These are phyloP conservation scores for Vitis hybrid DNA, from an alignment of 177 flowering plant species.

Conservation along the genomic window DNA sequence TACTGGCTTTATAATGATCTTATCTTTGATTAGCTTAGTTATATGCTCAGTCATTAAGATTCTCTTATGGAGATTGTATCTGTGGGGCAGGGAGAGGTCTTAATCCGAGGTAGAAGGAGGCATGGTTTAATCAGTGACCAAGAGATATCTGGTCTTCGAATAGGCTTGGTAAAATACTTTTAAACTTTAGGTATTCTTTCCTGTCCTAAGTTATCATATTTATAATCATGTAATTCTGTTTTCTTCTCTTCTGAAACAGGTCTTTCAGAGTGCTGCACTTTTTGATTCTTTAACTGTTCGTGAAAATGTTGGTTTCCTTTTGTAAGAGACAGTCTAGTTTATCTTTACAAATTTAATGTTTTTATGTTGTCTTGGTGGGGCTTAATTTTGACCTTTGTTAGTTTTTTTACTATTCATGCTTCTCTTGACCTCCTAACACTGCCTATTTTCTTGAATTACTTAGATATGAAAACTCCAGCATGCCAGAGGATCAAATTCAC, in stretches of 20 bases:
- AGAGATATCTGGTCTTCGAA: slow-evolving; percentile 89
- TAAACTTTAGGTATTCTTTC: no score
- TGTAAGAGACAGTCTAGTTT: slow-evolving; percentile 59
- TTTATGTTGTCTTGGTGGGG: background rate
- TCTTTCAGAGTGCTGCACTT: slow-evolving; percentile 98
- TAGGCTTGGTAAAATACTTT: slow-evolving; percentile 70
- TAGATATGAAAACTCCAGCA: slow-evolving; percentile 85
- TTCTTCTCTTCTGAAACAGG: slow-evolving; percentile 41
- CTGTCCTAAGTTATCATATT: background rate
- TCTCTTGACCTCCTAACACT: background rate
- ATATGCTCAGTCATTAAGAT: background rate
- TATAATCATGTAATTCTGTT: background rate
- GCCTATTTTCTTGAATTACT: slow-evolving; percentile 1
- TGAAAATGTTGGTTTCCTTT: slow-evolving; percentile 97
- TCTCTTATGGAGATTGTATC: slow-evolving; percentile 4
- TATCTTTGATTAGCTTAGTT: background rate
- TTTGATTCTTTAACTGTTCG: slow-evolving; percentile 96
- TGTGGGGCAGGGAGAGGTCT: slow-evolving; percentile 80
- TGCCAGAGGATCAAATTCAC: slow-evolving; percentile 75
- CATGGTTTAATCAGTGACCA: slow-evolving; percentile 86
- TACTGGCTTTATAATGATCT: background rate
- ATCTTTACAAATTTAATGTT: background rate
- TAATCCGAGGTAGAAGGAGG: slow-evolving; percentile 74
- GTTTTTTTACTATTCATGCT: background rate
- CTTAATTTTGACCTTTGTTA: background rate